Conservation (phyloP, 2,329 filamentous ascomycete species). For the Alternaria sp. region DNA sequence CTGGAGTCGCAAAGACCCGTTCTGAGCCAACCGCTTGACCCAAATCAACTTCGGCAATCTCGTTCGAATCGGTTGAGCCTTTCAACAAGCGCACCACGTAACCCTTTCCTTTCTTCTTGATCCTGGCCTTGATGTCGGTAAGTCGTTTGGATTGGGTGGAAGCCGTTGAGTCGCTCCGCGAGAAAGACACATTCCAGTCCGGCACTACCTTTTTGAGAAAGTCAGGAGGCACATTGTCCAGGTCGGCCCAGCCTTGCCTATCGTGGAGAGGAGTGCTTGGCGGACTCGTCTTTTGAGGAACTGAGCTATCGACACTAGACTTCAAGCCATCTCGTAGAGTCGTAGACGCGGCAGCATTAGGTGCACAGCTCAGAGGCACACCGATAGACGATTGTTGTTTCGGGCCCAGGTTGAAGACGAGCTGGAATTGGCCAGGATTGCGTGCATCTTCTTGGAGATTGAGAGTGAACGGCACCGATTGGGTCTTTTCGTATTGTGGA, state of each 20-base stretch:
- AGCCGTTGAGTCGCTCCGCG: slow-evolving; percentile 33
- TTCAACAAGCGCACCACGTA: slow-evolving; percentile 42
- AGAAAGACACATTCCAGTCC: slow-evolving; percentile 38
- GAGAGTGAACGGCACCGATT: slow-evolving; percentile 35
- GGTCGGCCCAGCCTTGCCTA: slow-evolving; percentile 36
- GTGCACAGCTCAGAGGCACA: slow-evolving; percentile 7
- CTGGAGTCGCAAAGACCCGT: slow-evolving; percentile 2
- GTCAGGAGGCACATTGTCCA: slow-evolving; percentile 36
- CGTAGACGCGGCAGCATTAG: slow-evolving; percentile 18
- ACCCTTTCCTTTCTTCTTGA: slow-evolving; percentile 44
- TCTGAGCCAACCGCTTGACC: too few relatives aligned
- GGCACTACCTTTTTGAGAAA: slow-evolving; percentile 41
- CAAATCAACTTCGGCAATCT: slow-evolving; percentile 36
- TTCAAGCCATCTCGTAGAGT: slow-evolving; percentile 23
- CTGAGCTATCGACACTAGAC: slow-evolving; percentile 20
- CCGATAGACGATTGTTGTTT: slow-evolving; percentile 14
- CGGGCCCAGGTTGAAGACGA: slow-evolving; percentile 38
- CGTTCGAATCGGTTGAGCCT: slow-evolving; percentile 30
- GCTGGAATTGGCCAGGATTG: slow-evolving; percentile 40
- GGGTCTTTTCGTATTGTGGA: slow-evolving; percentile 37
- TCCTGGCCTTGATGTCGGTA: slow-evolving; percentile 40
- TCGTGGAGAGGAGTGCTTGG: slow-evolving; percentile 34
- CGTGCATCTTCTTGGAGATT: slow-evolving; percentile 40
- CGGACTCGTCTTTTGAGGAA: slow-evolving; percentile 30
- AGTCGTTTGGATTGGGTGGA: slow-evolving; percentile 35